Conservation (phyloP, 2,329 filamentous ascomycete species). For the Arthrocladium fulminans region DNA sequence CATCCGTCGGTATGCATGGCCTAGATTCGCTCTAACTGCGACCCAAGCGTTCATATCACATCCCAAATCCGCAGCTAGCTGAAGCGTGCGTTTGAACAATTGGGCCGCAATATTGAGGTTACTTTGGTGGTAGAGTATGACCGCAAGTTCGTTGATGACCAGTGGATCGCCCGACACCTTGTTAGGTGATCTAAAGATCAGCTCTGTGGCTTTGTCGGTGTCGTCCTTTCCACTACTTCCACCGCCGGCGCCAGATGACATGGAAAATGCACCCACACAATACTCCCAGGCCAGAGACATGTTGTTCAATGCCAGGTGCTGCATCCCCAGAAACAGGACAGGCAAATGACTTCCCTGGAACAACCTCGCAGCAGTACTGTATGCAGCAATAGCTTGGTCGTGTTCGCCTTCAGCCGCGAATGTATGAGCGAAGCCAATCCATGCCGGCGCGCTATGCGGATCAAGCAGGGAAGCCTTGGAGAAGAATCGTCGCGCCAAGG, state of each 20-base stretch:
- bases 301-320: constrained; percentile 92
- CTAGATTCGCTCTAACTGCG: constrained; percentile 77
- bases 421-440: constrained; percentile 98
- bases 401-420: constrained; percentile 97
- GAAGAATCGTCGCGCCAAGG: constrained; percentile 90
- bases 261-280: constrained; percentile 73
- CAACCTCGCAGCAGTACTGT: constrained; percentile 84
- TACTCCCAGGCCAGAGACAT: constrained; percentile 91
- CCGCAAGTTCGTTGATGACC: constrained; percentile 88
- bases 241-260: constrained; percentile 37
- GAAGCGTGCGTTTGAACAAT: constrained; percentile 69
- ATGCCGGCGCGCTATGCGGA: constrained; percentile 90
- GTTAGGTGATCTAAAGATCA: constrained; percentile 21
- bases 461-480: constrained; percentile 97
- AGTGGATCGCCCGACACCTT: constrained; percentile 58
- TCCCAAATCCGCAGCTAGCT: constrained; percentile 69
- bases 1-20: constrained; percentile 71
- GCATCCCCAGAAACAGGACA: constrained; percentile 95
- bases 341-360: constrained; percentile 97
- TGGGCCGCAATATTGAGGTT: constrained; percentile 64
- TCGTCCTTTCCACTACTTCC: constrained; percentile 24
- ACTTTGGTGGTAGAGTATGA: constrained; percentile 90
- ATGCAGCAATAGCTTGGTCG: constrained; percentile 95
- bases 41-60: constrained; percentile 76
- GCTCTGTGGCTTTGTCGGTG: constrained; percentile 12